These are phyloP conservation scores for Lomentospora prolificans DNA, from an alignment of 2,329 filamentous ascomycete species.

Conservation along the genomic window DNA sequence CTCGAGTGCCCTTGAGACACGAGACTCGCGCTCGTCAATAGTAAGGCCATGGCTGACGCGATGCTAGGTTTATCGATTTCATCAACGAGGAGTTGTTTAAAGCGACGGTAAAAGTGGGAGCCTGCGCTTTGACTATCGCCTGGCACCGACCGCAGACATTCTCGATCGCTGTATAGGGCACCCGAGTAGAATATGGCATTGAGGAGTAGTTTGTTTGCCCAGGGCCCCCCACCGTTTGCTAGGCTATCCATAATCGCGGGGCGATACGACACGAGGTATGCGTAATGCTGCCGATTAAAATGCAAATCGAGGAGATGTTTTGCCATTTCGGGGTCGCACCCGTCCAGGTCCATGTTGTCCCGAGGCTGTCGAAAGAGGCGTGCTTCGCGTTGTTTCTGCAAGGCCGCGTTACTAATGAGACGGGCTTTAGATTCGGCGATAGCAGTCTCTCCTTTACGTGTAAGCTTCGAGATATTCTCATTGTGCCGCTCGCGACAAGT, in stretches of 20 bases:
- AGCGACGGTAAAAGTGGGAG: slow-evolving; percentile 25
- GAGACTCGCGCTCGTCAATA: slow-evolving; percentile 22
- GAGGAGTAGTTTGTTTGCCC: slow-evolving; percentile 25
- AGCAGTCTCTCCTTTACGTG: slow-evolving; percentile 17
- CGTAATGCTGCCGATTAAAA: slow-evolving; percentile 26
- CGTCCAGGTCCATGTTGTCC: slow-evolving; percentile 24
- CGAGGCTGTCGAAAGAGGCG: slow-evolving; percentile 20
- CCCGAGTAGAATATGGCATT: slow-evolving; percentile 31
- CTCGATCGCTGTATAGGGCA: slow-evolving; percentile 26
- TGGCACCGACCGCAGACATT: slow-evolving; percentile 22
- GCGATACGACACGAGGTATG: slow-evolving; percentile 27
- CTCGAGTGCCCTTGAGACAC: slow-evolving; percentile 23
- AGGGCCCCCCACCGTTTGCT: slow-evolving; percentile 22
- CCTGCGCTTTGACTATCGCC: slow-evolving; percentile 24
- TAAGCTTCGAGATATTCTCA: slow-evolving; percentile 20
- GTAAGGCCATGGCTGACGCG: slow-evolving; percentile 24
- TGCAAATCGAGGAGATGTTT: slow-evolving; percentile 27
- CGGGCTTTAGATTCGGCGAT: slow-evolving; percentile 21
- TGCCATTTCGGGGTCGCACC: slow-evolving; percentile 22
- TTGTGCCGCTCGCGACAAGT: slow-evolving; percentile 18
- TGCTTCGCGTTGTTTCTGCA: slow-evolving; percentile 22
- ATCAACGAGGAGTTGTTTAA: slow-evolving; percentile 24
- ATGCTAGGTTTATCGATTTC: slow-evolving; percentile 24
- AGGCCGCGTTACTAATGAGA: slow-evolving; percentile 25
- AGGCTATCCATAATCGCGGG: slow-evolving; percentile 29